Evolutionary conservation across 1,284 basidiomycete species (phyloP), one percentile per base, ranked within the genome.

Genomic region (Fomitopsis schrenkii): DNA sequence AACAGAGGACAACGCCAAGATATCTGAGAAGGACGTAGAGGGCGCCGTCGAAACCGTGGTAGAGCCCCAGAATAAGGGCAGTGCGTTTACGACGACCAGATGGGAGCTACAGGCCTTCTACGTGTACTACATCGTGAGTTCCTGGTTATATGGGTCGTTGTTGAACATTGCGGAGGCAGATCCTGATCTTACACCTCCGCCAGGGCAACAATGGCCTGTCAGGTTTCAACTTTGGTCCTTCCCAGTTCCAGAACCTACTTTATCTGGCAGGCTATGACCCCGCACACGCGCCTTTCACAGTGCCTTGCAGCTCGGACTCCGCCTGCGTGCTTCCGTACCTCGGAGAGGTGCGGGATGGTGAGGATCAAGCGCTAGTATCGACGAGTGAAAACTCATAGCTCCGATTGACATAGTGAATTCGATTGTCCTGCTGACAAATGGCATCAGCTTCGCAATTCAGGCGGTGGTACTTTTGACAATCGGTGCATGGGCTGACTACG

Each of bases 401-500:
- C 14, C 12, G 9, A 3, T 36, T 12, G 35, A 36, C 36, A 35
- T 67, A 90, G 89, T 92, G 60, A 91, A 90, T 68, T 88, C 89
- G 1, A 89, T 91, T 63, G 88, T 91, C 2, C 79, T 91, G 33
- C 78, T 91, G 59, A 91, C 88, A 7, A 91, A 91, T 65, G 87
- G 87, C 2, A 86, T 90, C 66, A 84, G 85, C 61, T 91, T 91
- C 67, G 88, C 88, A 0, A 79, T 91, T 35, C 88, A 91, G 71
- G 86, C 87, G 0, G 82, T 80, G 3, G 69, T 91, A 15, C 77
- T 93, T 28, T 73, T 90, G 15, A 66, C 80, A 17, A 81, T 93
- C 52, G 91, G 87, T 5, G 84, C 87, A 7, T 90, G 91, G 83
- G 90, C 90, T 1, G 90, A 92, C 71, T 93, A 91, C 71, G 90